Percentiles rank a stretch among this genome's conserved stretches.
Evolutionary conservation across 2,329 filamentous ascomycete genomes (phyloP).

Genomic region (Ceratocystis harringtonii): DNA sequence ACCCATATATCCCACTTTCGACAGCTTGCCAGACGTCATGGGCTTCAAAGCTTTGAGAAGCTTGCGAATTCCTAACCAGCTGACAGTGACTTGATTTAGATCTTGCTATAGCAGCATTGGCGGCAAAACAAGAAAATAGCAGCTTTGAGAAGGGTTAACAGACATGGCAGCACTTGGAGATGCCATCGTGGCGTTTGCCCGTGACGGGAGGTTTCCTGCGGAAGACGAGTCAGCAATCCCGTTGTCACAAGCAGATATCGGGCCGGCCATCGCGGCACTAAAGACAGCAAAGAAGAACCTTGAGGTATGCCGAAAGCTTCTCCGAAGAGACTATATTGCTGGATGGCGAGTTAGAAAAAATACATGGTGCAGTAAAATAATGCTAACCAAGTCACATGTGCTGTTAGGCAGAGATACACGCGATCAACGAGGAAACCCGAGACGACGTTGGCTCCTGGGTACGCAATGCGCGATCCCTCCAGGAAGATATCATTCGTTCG

Average conservation of each 20-base stretch:
- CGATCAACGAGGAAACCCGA: conserved; percentile 60
- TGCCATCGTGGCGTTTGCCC: conserved; percentile 29
- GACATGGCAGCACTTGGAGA: conserved; percentile 23
- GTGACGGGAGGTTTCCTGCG: conserved; percentile 28
- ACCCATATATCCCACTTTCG: conserved; percentile 8
- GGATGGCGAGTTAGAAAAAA: background rate
- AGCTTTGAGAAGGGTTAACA: background rate
- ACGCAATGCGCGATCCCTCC: conserved; percentile 64
- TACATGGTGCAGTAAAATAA: background rate
- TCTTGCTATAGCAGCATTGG: background rate
- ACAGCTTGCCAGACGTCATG: conserved; percentile 13
- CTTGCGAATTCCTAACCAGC: background rate
- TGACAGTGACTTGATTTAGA: background rate
- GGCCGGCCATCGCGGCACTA: conserved; percentile 29
- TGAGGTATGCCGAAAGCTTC: conserved; percentile 24
- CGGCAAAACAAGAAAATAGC: background rate
- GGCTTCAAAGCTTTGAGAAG: background rate
- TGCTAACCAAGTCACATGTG: conserved; percentile 3
- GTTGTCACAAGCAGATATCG: conserved; percentile 26
- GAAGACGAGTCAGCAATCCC: conserved; percentile 27
- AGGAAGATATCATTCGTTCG: conserved; percentile 71
- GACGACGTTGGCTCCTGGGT: conserved; percentile 79
- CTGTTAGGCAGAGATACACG: conserved; percentile 51
- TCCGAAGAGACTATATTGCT: background rate
- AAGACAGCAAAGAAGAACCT: conserved; percentile 25